Percentiles rank a stretch among this genome's conserved stretches.
Evolutionary conservation across 768 basidiomycete species (phyloP).

Genomic region (Boletus fagicola): DNA sequence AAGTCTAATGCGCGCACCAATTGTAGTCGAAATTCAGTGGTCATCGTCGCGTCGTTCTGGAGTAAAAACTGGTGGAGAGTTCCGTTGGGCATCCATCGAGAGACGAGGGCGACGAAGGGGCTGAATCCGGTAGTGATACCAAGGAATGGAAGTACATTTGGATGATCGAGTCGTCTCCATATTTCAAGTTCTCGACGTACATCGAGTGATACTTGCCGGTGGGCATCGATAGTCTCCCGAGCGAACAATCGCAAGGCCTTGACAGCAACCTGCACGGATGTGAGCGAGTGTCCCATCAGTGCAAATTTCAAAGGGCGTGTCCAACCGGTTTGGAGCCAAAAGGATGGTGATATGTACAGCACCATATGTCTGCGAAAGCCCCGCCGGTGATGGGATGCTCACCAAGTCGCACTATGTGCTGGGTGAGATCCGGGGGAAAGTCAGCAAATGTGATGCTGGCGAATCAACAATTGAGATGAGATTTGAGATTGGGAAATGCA

Average conservation of each 20-base stretch:
- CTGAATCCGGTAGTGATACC: constrained; percentile 15
- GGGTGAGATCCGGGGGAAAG: constrained; percentile 14
- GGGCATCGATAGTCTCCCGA: background rate
- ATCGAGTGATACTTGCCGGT: background rate
- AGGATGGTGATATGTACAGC: background rate
- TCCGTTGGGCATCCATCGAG: constrained; percentile 14
- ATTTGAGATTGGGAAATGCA: background rate
- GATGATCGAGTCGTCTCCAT: constrained; percentile 15
- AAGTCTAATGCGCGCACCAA: constrained; percentile 2
- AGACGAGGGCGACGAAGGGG: constrained; percentile 10
- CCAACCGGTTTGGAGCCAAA: constrained; percentile 4
- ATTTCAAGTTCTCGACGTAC: constrained; percentile 16
- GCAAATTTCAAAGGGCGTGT: background rate
- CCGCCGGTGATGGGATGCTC: constrained; percentile 3
- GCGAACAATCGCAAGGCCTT: constrained; percentile 10
- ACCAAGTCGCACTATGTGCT: constrained; percentile 1
- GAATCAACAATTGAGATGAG: background rate
- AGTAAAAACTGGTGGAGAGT: constrained; percentile 3
- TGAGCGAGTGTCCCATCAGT: background rate
- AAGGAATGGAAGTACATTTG: constrained; percentile 18
- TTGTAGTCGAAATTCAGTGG: constrained; percentile 2
- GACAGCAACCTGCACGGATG: constrained; percentile 8
- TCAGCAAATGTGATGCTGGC: constrained; percentile 13
- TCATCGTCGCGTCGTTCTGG: constrained; percentile 1
- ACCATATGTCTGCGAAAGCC: constrained; percentile 12